Conservation (phyloP, 1,284 basidiomycete species). For the Ustilago sp. region DNA sequence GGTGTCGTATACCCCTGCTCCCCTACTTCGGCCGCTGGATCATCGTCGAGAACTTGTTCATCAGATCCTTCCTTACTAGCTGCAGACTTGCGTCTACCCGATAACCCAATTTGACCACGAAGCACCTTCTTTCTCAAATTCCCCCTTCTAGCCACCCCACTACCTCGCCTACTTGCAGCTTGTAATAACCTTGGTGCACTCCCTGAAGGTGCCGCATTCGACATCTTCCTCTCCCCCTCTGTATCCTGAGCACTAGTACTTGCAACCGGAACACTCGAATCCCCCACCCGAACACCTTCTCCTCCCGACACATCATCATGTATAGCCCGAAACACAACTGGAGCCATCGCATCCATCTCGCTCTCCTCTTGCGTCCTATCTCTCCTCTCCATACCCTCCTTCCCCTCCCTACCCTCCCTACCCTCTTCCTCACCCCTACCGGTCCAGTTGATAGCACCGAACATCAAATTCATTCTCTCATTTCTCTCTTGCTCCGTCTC, state of each 20-base stretch:
- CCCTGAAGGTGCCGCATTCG: not conserved
- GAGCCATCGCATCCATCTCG: not conserved
- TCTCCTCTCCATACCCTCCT: not conserved
- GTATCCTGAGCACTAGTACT: conserved; percentile 41
- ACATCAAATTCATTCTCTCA: conserved; percentile 42
- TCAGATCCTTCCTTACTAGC: conserved; percentile 8
- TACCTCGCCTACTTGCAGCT: conserved; percentile 17
- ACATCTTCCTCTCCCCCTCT: not conserved
- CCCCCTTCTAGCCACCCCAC: conserved; percentile 17
- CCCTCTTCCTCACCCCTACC: conserved; percentile 20
- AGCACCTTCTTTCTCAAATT: conserved; percentile 51
- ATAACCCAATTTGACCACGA: conserved; percentile 39
- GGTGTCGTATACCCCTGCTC: conserved; percentile 19
- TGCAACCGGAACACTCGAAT: conserved; percentile 37
- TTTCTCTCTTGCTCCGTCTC: conserved; percentile 48
- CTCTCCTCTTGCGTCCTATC: too few relatives aligned
- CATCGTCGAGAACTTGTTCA: conserved; percentile 19
- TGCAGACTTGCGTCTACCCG: conserved; percentile 22
- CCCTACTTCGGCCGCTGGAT: conserved; percentile 1
- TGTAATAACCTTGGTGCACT: not conserved
- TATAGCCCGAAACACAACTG: conserved; percentile 21
- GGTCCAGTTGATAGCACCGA: conserved; percentile 53
- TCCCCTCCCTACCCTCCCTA: not conserved
- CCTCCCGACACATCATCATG: conserved; percentile 18
- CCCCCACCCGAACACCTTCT: conserved; percentile 17